These are phyloP conservation scores for Byssothecium circinans DNA, from an alignment of 2,329 filamentous ascomycete species.

Conservation along the genomic window DNA sequence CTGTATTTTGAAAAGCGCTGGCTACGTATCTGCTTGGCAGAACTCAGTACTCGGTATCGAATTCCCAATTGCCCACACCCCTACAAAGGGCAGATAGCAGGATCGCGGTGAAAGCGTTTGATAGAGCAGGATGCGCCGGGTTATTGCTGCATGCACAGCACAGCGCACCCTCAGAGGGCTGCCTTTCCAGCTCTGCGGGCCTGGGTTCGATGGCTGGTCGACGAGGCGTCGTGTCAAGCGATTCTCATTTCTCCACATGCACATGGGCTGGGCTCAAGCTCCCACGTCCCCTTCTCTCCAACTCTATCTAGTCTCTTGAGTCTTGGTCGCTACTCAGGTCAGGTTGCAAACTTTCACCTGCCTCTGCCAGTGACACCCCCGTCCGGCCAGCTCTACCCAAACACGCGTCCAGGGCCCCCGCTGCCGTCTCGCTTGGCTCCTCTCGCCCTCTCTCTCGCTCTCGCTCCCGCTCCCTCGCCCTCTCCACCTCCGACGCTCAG, in stretches of 20 bases:
- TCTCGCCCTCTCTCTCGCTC: neutral
- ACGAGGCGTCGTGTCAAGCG: slow-evolving; percentile 22
- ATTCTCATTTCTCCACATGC: no score
- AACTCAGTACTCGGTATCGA: no score
- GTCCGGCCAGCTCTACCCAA: slow-evolving; percentile 1
- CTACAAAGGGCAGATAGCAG: no score
- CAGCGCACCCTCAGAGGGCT: slow-evolving; percentile 19
- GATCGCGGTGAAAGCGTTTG: slow-evolving; percentile 2
- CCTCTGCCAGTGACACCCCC: neutral
- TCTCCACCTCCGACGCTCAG: no score
- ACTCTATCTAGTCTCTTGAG: no score
- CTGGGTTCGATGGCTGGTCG: slow-evolving; percentile 29
- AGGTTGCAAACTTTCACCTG: neutral
- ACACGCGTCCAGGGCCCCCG: neutral
- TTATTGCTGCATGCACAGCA: slow-evolving; percentile 13
- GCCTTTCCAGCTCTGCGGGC: slow-evolving; percentile 23
- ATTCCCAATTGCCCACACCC: no score
- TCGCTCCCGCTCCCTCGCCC: no score
- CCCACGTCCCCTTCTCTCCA: no score
- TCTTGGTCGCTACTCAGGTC: no score
- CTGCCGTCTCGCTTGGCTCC: neutral
- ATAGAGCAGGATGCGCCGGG: slow-evolving; percentile 3
- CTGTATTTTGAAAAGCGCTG: no score
- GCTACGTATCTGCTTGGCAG: no score
- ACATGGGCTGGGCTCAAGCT: no score